Conservation (phyloP, 2,329 filamentous ascomycete genomes). For the Bimuria novae-zelandiae region DNA sequence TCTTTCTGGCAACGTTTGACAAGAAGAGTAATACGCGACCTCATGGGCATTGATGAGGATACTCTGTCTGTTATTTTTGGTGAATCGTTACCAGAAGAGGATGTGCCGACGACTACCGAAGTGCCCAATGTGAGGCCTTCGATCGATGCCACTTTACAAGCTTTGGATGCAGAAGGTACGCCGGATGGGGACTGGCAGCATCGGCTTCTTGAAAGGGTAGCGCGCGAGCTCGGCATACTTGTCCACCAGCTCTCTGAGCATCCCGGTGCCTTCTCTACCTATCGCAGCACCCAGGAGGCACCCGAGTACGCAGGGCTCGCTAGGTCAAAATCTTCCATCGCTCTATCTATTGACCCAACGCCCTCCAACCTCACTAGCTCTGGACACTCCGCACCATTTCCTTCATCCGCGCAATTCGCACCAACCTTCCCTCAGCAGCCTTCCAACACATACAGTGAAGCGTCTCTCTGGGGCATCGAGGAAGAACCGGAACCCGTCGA, state of each 20-base stretch:
- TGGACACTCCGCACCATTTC: slow-evolving; percentile 33
- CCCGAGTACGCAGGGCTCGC: slow-evolving; percentile 81
- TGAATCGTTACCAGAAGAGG: slow-evolving; percentile 66
- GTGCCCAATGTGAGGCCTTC: slow-evolving; percentile 25
- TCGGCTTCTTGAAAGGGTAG: slow-evolving; percentile 79
- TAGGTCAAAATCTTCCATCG: slow-evolving; percentile 49
- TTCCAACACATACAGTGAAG: slow-evolving; percentile 51
- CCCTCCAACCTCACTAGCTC: slow-evolving; percentile 33
- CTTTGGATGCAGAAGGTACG: slow-evolving; percentile 37
- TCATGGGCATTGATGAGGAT: slow-evolving; percentile 89
- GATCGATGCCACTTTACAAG: slow-evolving; percentile 24
- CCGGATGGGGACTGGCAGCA: slow-evolving; percentile 67
- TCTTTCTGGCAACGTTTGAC: slow-evolving; percentile 82
- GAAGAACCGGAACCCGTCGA: slow-evolving; percentile 55
- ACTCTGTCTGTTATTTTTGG: slow-evolving; percentile 86
- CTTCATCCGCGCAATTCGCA: slow-evolving; percentile 52
- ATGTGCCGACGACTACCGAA: slow-evolving; percentile 21
- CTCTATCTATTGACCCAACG: slow-evolving; percentile 26
- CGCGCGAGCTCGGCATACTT: slow-evolving; percentile 81
- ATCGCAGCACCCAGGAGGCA: slow-evolving; percentile 61
- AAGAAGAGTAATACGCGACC: slow-evolving; percentile 80
- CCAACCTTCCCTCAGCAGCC: slow-evolving; percentile 51
- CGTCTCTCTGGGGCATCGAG: slow-evolving; percentile 69
- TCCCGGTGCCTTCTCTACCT: slow-evolving; percentile 86
- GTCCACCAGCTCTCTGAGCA: slow-evolving; percentile 84